phyloP scores from a whole-genome alignment of 306 rosid genomes.

The Glycine tomentella region DNA sequence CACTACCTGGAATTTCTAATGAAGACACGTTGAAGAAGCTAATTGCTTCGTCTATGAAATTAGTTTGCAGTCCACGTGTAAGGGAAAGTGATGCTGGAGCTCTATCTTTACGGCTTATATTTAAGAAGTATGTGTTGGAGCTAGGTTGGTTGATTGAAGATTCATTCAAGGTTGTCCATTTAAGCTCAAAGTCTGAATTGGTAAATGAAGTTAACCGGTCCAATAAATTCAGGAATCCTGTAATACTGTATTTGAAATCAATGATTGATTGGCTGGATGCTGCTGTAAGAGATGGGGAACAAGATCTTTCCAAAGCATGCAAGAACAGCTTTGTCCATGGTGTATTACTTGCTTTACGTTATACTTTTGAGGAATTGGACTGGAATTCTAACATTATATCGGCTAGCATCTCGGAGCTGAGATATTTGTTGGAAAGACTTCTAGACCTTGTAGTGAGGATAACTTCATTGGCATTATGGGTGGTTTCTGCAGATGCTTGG shows the following conservation, averaged over 20 bases:
- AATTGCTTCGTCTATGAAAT: conserved; percentile 78
- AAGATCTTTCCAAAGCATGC: conserved; percentile 89
- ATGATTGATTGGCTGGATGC: conserved; percentile 86
- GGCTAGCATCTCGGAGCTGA: conserved; percentile 67
- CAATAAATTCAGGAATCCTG: conserved; percentile 57
- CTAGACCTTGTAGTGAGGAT: conserved; percentile 82
- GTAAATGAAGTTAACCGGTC: conserved; percentile 53
- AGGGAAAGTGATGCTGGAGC: conserved; percentile 99
- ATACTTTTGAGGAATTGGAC: conserved; percentile 93
- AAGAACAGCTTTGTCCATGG: conserved; percentile 95
- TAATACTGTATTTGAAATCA: conserved; percentile 72
- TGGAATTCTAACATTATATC: conserved; percentile 67
- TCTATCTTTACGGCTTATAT: conserved; percentile 77
- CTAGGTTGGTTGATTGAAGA: conserved; percentile 76
- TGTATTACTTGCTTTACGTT: conserved; percentile 87
- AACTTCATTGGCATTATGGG: conserved; percentile 93
- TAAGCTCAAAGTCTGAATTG: conserved; percentile 51
- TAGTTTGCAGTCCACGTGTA: conserved; percentile 98
- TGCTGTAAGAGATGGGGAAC: conserved; percentile 79
- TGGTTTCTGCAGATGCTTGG: conserved; percentile 99
- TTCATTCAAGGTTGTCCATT: conserved; percentile 60
- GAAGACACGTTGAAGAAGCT: conserved; percentile 66
- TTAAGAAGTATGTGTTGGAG: conserved; percentile 88
- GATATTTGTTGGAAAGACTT: conserved; percentile 69
- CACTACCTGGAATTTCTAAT: conserved; percentile 91